phyloP scores from a whole-genome alignment of 371 early-diverging fungal genomes.

The Quaeritorhiza haematococci region DNA sequence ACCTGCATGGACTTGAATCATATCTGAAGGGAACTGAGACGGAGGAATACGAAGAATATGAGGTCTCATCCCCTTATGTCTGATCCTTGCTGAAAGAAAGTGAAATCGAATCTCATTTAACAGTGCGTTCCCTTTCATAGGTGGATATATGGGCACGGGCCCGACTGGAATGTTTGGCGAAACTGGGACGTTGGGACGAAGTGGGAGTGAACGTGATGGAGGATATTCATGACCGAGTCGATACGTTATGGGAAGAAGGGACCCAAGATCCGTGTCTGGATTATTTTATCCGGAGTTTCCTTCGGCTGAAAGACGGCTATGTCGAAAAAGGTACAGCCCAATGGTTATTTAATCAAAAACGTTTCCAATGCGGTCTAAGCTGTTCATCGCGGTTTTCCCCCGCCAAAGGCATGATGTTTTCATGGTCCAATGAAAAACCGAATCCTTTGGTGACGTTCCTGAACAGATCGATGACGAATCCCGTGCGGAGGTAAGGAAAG shows the following conservation, averaged over 20 bases:
- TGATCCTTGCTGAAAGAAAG: too few species aligned
- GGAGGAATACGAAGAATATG: too few species aligned
- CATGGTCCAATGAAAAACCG: constrained; percentile 43
- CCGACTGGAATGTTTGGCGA: constrained; percentile 55
- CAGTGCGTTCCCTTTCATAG: too few species aligned
- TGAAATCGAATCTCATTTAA: neutral
- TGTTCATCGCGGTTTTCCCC: too few species aligned
- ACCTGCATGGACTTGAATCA: constrained; percentile 45
- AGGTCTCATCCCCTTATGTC: too few species aligned
- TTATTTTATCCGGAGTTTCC: constrained; percentile 52
- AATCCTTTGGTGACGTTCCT: constrained; percentile 53
- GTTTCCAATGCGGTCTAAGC: too few species aligned
- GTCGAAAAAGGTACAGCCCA: constrained; percentile 32
- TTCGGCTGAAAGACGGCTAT: constrained; percentile 43
- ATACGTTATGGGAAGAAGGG: constrained; percentile 47
- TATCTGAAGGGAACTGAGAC: too few species aligned
- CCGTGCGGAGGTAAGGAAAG: constrained; percentile 43
- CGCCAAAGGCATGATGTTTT: constrained; percentile 18
- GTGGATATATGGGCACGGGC: constrained; percentile 50
- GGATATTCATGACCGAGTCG: constrained; percentile 38
- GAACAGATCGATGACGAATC: constrained; percentile 38
- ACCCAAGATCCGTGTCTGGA: constrained; percentile 47
- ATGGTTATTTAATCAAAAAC: constrained; percentile 9
- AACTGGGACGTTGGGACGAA: constrained; percentile 60
- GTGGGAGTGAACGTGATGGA: constrained; percentile 40